phyloP scores from a whole-genome alignment of 352 stramenopile species.

The Phytopythium montanum region DNA sequence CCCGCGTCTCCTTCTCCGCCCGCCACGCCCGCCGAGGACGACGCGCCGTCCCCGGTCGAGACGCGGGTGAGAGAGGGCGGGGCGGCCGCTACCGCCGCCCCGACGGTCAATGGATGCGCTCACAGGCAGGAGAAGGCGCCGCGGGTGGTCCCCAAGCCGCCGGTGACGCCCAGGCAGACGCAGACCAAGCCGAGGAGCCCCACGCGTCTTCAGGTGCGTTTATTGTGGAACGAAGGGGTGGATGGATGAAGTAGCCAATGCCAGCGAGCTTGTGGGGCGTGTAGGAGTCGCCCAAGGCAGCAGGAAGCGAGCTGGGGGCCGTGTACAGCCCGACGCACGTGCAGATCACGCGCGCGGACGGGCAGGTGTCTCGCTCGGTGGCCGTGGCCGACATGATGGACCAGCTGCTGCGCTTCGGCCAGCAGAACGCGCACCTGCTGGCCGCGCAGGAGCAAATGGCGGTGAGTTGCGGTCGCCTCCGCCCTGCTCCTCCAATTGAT shows the following conservation, averaged over 20 bases:
- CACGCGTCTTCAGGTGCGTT: conserved; percentile 1
- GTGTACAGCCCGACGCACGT: conserved; percentile 71
- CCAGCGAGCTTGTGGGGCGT: background rate
- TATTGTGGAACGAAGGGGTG: background rate
- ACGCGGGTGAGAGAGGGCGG: background rate
- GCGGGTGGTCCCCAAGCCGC: background rate
- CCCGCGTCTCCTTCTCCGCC: conserved; percentile 8
- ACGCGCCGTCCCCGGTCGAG: background rate
- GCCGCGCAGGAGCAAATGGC: conserved; percentile 61
- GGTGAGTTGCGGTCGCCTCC: too few relatives aligned
- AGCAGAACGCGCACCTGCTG: conserved; percentile 64
- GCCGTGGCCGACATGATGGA: conserved; percentile 80
- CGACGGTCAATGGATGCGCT: conserved; percentile 4
- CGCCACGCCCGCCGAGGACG: background rate
- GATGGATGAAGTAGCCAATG: background rate
- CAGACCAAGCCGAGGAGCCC: background rate
- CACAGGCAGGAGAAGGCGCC: conserved; percentile 16
- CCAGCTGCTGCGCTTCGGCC: conserved; percentile 61
- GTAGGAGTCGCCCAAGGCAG: too few relatives aligned
- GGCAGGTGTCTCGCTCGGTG: conserved; percentile 70
- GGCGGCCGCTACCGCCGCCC: conserved; percentile 4
- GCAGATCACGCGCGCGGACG: conserved; percentile 66
- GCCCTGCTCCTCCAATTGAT: background rate
- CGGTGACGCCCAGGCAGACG: background rate
- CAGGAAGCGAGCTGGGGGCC: conserved; percentile 35